These are phyloP conservation scores for Stagonosporopsis cucurbitacearum DNA, from an alignment of 2,329 filamentous ascomycete genomes.

Conservation along the genomic window DNA sequence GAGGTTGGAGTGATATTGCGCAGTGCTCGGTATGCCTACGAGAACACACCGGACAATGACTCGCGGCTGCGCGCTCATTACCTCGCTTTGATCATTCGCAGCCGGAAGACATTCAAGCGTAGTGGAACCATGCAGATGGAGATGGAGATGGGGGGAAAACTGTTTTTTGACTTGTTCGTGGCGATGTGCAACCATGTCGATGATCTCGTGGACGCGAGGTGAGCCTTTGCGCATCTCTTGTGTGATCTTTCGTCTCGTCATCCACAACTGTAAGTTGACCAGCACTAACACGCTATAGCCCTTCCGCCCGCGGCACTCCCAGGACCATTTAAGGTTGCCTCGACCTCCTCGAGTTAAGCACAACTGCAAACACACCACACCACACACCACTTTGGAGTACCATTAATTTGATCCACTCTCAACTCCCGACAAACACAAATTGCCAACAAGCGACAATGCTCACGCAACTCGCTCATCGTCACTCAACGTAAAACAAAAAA, in stretches of 20 bases:
- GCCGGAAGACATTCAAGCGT: conserved; percentile 96
- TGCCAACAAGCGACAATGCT: conserved; percentile 23
- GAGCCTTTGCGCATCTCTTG: conserved; percentile 35
- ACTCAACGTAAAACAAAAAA: conserved; percentile 35
- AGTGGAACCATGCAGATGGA: conserved; percentile 99
- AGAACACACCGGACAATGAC: conserved; percentile 91
- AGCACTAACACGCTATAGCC: conserved; percentile 25
- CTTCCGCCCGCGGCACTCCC: conserved; percentile 33
- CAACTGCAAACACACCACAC: conserved; percentile 26
- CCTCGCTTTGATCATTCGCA: conserved; percentile 95
- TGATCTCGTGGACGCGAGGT: conserved; percentile 86
- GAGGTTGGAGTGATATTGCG: conserved; percentile 90
- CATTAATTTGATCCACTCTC: conserved; percentile 24
- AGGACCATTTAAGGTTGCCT: conserved; percentile 36
- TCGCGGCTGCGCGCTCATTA: conserved; percentile 94
- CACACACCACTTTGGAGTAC: conserved; percentile 21
- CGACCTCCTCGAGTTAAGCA: conserved; percentile 16
- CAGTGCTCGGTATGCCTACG: conserved; percentile 93
- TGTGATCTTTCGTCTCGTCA: neutral
- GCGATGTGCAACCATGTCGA: conserved; percentile 98
- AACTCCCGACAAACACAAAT: conserved; percentile 26
- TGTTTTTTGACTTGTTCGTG: conserved; percentile 98
- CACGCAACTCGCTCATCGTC: conserved; percentile 32
- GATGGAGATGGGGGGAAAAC: conserved; percentile 92
- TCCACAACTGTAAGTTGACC: conserved; percentile 14